These are phyloP conservation scores for Geum urbanum DNA, from an alignment of 306 rosid genomes.

Conservation along the genomic window DNA sequence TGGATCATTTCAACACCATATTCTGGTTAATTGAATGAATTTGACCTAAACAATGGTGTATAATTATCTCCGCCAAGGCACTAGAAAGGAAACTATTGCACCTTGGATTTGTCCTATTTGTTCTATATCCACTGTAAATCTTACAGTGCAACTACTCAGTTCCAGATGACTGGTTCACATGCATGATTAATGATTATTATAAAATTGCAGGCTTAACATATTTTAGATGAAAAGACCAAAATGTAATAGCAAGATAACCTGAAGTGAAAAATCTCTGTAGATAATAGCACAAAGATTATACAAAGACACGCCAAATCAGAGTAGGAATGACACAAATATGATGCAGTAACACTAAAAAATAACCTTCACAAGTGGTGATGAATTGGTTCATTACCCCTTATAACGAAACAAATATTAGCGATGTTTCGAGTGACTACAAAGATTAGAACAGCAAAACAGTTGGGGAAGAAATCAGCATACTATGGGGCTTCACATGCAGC, in stretches of 20 bases:
- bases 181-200: neutral
- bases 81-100: no score
- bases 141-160: neutral
- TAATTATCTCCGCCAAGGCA: no score
- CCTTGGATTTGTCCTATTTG: no score
- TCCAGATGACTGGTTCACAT: neutral
- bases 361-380: neutral
- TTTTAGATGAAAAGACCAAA: neutral
- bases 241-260: no score
- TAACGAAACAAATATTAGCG: conserved; percentile 10
- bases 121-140: neutral
- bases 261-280: neutral
- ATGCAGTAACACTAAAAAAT: conserved; percentile 8
- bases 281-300: conserved; percentile 28
- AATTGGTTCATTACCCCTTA: conserved; percentile 6
- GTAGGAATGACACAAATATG: conserved; percentile 22
- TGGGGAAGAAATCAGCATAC: conserved; percentile 17
- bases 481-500: conserved; percentile 52
- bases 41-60: no score
- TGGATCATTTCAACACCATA: no score
- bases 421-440: conserved; percentile 10
- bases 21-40: no score
- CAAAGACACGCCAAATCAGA: conserved; percentile 27
- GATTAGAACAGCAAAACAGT: conserved; percentile 3
- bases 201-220: conserved; percentile 11